Evolutionary conservation across 1,139 yeast genomes (phyloP), one percentile per base, ranked within the genome.

Genomic region (Debaryomyces robertsiae): DNA sequence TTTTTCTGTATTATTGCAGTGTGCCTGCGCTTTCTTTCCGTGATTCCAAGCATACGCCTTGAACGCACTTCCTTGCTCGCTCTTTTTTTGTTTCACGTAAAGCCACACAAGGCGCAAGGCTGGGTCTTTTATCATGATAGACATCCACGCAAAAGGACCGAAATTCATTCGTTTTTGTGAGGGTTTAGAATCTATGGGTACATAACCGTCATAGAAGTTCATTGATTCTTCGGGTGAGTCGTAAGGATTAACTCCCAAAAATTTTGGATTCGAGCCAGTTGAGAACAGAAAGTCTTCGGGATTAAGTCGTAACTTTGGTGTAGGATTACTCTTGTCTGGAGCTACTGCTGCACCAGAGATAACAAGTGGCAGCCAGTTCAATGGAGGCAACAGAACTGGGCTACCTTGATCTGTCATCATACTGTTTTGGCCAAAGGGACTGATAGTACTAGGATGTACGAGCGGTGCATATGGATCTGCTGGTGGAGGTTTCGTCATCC

Each of bases 61-160:
- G 44, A n/a, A n/a, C n/a, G 9, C 10, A 2, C 14, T 19, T 33
- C 36, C 22, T 39, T 19, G 2, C 41, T 36, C 27, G 23, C 11
- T 31, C 40, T 25, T 33, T 9, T 16, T 33, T n/a, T 15, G 18
- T 24, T 16, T 32, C 4, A 29, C 24, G 37, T 41, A 48, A 14
- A 38, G 30, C 57, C 56, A 57, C 3, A 52, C 22, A 11, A 18
- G 40, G 30, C 41, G 46, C 44, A 67, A 49, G 5, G 60, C 65
- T 3, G 51, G 47, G 45, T 73, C 79, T 38, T 61, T 60, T 41
- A 58, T 55, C 48, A 69, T 50, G 10, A 73, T 46, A 0, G 77
- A 58, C 4, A 70, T 47, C 67, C 77, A 67, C 0, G 77, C 56
- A 39, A 70, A 63, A 0, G 75, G 65, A 1, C 75, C 77, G 49